phyloP scores from a whole-genome alignment of 371 early-diverging fungal genomes.

The Circinella minor region DNA sequence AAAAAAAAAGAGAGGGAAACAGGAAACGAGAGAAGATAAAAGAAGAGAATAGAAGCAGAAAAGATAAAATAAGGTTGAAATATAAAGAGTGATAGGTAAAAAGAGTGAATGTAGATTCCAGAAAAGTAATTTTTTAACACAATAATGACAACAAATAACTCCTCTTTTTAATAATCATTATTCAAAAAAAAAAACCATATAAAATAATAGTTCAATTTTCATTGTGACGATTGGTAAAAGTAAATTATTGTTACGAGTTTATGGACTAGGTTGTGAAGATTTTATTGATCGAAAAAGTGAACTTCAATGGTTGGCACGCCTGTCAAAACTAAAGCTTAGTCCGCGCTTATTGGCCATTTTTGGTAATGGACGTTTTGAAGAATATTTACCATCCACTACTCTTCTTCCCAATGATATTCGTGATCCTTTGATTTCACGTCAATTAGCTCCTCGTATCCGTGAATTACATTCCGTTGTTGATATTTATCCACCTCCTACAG shows the following conservation, averaged over 20 bases:
- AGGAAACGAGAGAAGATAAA: no score
- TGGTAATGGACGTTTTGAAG: constrained; percentile 88
- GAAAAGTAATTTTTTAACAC: no score
- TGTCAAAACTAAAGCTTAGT: constrained; percentile 76
- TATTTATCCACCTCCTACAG: constrained; percentile 57
- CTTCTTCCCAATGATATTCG: constrained; percentile 73
- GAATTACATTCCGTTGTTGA: constrained; percentile 77
- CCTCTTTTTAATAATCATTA: no score
- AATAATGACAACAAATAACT: no score
- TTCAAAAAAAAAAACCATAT: no score
- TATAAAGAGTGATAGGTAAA: no score
- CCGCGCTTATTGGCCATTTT: constrained; percentile 85
- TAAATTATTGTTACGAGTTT: constrained; percentile 74
- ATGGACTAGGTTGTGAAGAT: constrained; percentile 81
- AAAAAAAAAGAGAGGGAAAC: no score
- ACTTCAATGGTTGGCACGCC: constrained; percentile 74
- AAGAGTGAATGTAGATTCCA: no score
- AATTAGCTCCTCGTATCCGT: constrained; percentile 77
- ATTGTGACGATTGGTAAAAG: constrained; percentile 58
- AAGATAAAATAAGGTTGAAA: neutral
- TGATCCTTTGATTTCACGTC: constrained; percentile 62
- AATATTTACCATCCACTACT: constrained; percentile 81
- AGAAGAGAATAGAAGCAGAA: no score
- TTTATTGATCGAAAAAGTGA: constrained; percentile 80
- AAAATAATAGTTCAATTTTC: constrained; percentile 64